These are phyloP conservation scores for Metarhizium sp. DNA, from an alignment of 2,329 filamentous ascomycete genomes.

Conservation along the genomic window DNA sequence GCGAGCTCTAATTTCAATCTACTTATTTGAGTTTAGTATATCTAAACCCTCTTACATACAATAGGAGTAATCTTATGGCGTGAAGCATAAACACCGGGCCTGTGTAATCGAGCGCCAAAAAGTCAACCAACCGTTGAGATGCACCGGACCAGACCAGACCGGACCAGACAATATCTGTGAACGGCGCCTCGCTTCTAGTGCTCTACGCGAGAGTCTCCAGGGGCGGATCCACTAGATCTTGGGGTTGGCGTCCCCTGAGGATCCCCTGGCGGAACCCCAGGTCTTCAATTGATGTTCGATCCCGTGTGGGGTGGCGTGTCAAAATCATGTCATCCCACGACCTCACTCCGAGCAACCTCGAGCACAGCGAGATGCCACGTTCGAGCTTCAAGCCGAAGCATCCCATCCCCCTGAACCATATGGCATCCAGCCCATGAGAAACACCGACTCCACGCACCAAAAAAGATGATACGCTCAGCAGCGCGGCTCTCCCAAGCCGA, in stretches of 20 bases:
- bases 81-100: too few relatives aligned
- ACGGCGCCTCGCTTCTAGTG: neutral
- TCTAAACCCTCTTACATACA: too few relatives aligned
- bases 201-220: neutral
- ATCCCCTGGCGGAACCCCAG: neutral
- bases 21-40: too few relatives aligned
- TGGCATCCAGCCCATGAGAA: neutral
- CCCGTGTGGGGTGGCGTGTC: neutral
- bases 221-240: conserved; percentile 4
- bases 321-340: neutral
- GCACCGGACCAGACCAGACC: too few relatives aligned
- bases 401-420: neutral
- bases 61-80: too few relatives aligned
- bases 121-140: too few relatives aligned
- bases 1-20: too few relatives aligned
- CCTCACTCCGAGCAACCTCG: neutral
- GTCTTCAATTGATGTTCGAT: neutral
- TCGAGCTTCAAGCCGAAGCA: neutral
- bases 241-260: conserved; percentile 1
- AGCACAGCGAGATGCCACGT: neutral
- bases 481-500: conserved; percentile 6
- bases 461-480: conserved; percentile 11
- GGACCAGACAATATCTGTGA: neutral
- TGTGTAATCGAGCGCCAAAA: too few relatives aligned
- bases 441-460: neutral